Percentiles rank a stretch among this genome's conserved stretches.
Evolutionary conservation across 352 stramenopile species (phyloP).

Genomic region (Phytophthora vignae): DNA sequence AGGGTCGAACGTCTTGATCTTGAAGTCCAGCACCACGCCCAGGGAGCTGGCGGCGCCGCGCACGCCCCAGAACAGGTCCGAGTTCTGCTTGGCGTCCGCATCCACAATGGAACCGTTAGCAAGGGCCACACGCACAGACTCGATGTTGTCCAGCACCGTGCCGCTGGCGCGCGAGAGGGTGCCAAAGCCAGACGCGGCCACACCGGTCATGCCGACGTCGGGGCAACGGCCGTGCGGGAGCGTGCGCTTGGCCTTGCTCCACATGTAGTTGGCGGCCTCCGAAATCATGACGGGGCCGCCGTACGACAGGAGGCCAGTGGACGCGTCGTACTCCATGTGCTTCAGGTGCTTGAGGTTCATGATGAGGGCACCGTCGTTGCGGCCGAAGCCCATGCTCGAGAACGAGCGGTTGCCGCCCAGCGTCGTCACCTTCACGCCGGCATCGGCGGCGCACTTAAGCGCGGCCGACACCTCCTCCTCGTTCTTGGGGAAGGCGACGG

Average conservation of each 20-base stretch:
- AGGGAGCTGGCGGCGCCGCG: no score
- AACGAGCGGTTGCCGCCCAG: slow-evolving; percentile 40
- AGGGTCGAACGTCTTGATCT: no score
- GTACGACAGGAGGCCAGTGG: slow-evolving; percentile 31
- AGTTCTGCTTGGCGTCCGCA: slow-evolving; percentile 25
- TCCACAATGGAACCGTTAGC: slow-evolving; percentile 36
- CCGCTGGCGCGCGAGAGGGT: slow-evolving; percentile 29
- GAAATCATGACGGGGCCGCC: slow-evolving; percentile 41
- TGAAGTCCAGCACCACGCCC: no score
- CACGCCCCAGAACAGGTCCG: slow-evolving; percentile 31
- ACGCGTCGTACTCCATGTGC: slow-evolving; percentile 28
- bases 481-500: slow-evolving; percentile 30
- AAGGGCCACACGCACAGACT: slow-evolving; percentile 31
- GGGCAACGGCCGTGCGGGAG: slow-evolving; percentile 36
- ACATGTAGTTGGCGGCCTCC: slow-evolving; percentile 32
- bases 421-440: slow-evolving; percentile 35
- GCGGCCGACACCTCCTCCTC: slow-evolving; percentile 29
- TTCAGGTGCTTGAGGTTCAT: slow-evolving; percentile 36
- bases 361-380: slow-evolving; percentile 35
- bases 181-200: slow-evolving; percentile 32
- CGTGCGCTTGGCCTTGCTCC: slow-evolving; percentile 18
- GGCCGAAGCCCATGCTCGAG: slow-evolving; percentile 40
- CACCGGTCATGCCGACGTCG: slow-evolving; percentile 40
- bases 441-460: not conserved
- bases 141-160: slow-evolving; percentile 39